Percentiles rank a stretch among this genome's conserved stretches.
Conservation (phyloP, 2,329 filamentous ascomycete species). For the Malbranchea zuffiana region DNA sequence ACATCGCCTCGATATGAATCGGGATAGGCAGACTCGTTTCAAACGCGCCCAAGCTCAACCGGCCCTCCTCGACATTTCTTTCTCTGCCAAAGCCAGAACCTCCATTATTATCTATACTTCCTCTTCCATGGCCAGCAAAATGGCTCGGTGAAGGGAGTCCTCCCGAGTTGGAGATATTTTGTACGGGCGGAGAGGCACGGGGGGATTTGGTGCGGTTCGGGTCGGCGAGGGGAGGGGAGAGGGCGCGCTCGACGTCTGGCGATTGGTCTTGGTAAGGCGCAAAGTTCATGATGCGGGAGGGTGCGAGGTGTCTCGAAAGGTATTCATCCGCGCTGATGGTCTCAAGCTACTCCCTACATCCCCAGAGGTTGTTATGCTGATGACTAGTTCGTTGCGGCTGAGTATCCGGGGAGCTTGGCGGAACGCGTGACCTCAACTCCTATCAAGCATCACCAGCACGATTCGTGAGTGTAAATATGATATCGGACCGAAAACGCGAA, state of each 20-base stretch:
- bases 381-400: not conserved
- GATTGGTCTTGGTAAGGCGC: conserved; percentile 91
- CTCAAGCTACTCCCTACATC: too few species aligned
- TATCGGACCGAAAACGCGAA: too few species aligned
- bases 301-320: too few species aligned
- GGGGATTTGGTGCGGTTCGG: conserved; percentile 42
- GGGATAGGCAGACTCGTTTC: conserved; percentile 80
- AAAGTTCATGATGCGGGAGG: conserved; percentile 61
- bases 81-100: conserved; percentile 27
- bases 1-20: conserved; percentile 77
- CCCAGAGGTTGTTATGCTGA: too few species aligned
- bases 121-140: conserved; percentile 25
- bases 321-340: too few species aligned
- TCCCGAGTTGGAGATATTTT: conserved; percentile 33
- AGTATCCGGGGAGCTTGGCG: conserved; percentile 2
- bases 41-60: conserved; percentile 64
- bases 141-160: conserved; percentile 32
- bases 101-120: conserved; percentile 24
- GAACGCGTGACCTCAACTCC: too few species aligned
- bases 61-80: conserved; percentile 38
- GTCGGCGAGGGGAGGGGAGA: conserved; percentile 56
- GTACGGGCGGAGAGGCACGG: conserved; percentile 39
- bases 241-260: conserved; percentile 69
- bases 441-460: too few species aligned
- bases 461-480: too few species aligned